Base-by-base conservation (phyloP, 805 yeast genomes). In the Jamesozyma rosinii region DNA sequence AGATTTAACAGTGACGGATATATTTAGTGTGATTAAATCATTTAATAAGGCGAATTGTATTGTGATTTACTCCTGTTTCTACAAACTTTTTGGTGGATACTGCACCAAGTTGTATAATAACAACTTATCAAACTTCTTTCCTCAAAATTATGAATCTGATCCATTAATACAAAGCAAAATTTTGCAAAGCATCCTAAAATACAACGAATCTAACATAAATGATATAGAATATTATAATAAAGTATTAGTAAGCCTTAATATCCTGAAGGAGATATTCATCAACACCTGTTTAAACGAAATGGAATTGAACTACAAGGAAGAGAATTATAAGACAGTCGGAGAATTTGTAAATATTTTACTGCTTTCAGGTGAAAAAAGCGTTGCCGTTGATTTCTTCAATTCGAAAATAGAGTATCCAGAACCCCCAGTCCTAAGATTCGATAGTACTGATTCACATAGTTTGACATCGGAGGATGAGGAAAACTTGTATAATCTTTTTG, bases 201-300 rank as follows among this genome's bases (percentile, higher is more conserved):
- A 49, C 39, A 55, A 53, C 38, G 38, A 48, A 14, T 53, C 57
- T 8, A 55, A 54, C 37, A 33, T 26, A 5, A 51, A 49, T 33
- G 60, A 54, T 44, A 31, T 18, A 22, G 44, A 48, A 2, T 49
- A 48, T 20, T 58, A 38, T 39, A 45, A 37, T 9, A 48, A 49
- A 33, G 49, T 53, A 3, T 40, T 48, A 15, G 53, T 51, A n/a
- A 52, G 56, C 31, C 42, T 53, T 13, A 50, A 47, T 14, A 50
- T 59, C 26, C 38, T 61, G 9, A 54, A 53, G 41, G 90, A 82
- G 53, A 67, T 84, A 17, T 84, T 86, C 55, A 81, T 82, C 34
- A 81, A 74, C 55, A 84, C 92, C 0, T 70, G 83, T 6, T 58
- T 85, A 14, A 62, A 77, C 37, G 94, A 86, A 55, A 69, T 84